Evolutionary conservation across 1,139 yeast species (phyloP), one percentile per base, ranked within the genome.

Genomic region (Zygosaccharomyces sapae): DNA sequence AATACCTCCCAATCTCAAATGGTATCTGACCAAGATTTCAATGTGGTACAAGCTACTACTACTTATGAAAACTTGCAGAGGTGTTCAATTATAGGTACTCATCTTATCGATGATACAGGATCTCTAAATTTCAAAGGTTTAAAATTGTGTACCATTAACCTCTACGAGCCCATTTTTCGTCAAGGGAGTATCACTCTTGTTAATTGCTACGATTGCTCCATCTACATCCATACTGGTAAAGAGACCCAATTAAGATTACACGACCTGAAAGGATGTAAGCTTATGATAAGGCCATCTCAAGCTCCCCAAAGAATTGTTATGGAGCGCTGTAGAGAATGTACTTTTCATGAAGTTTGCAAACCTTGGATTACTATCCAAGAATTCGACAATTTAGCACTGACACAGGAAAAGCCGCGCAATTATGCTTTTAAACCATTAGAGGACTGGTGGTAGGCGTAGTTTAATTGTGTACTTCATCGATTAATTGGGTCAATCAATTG

Each of bases 191-290:
- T 56, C 13, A 41, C 48, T 44, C 35, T 56, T 12, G 49, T 44
- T 16, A 44, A 51, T 29, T 53, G 54, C 30, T 25, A 34, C 22
- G 40, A 49, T 30, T 43, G 47, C 33, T 52, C n/a, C 33, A 40
- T 12, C 20, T 44, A 16, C 48, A 50, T 5, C 34, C 41, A 6
- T 13, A 44, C 18, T 3, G 40, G 40, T 5, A 44, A 49, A 29
- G 44, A 50, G 3, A 33, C 49, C 2, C 59, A 55, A 38, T 16
- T 55, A 18, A 48, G 59, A n/a, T 38, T 55, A n/a, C 55, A 46
- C 42, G 46, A 41, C n/a, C 19, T 54, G 37, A 18, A 24, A 6
- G 41, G 45, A 29, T 56, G 60, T 41, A 46, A 41, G 41, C 37
- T 48, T 25, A 19, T 40, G n/a, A 16, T 48, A 10, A 16, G 18